A percentile compares a stretch with the other conserved stretches of the same genome.
phyloP scores from a whole-genome alignment of 495 filamentous ascomycete species.

The Penicillium soppii region DNA sequence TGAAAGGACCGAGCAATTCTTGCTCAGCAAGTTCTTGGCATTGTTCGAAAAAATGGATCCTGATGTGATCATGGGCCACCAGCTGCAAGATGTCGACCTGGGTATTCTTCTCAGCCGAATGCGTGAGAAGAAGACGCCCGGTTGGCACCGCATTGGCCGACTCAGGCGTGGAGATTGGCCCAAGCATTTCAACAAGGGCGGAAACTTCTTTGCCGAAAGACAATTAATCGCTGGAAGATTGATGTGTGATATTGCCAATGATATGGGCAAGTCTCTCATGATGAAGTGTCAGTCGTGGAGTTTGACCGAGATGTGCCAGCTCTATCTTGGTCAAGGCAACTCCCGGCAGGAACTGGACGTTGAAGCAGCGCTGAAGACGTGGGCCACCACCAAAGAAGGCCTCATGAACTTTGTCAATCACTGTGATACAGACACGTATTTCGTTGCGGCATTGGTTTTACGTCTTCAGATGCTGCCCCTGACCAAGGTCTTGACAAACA shows the following conservation, averaged over 20 bases:
- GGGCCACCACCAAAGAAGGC: slow-evolving; percentile 79
- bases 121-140: slow-evolving; percentile 83
- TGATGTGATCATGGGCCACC: slow-evolving; percentile 93
- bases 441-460: slow-evolving; percentile 85
- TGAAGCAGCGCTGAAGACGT: slow-evolving; percentile 81
- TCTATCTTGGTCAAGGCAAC: slow-evolving; percentile 73
- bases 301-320: slow-evolving; percentile 92
- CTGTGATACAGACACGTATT: slow-evolving; percentile 93
- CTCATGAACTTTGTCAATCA: slow-evolving; percentile 91
- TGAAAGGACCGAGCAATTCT: slow-evolving; percentile 75
- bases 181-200: slow-evolving; percentile 77
- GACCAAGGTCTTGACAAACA: slow-evolving; percentile 91
- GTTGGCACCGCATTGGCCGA: slow-evolving; percentile 90
- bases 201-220: slow-evolving; percentile 88
- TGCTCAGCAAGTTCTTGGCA: slow-evolving; percentile 84
- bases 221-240: slow-evolving; percentile 86
- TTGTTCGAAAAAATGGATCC: slow-evolving; percentile 85
- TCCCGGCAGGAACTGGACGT: slow-evolving; percentile 80
- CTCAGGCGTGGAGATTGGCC: slow-evolving; percentile 86
- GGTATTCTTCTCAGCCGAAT: slow-evolving; percentile 85
- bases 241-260: slow-evolving; percentile 92
- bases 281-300: slow-evolving; percentile 97
- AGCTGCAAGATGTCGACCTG: slow-evolving; percentile 94
- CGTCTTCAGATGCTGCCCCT: slow-evolving; percentile 88
- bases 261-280: slow-evolving; percentile 97